phyloP scores from a whole-genome alignment of 768 basidiomycete species.

The Gyrodon lividus region DNA sequence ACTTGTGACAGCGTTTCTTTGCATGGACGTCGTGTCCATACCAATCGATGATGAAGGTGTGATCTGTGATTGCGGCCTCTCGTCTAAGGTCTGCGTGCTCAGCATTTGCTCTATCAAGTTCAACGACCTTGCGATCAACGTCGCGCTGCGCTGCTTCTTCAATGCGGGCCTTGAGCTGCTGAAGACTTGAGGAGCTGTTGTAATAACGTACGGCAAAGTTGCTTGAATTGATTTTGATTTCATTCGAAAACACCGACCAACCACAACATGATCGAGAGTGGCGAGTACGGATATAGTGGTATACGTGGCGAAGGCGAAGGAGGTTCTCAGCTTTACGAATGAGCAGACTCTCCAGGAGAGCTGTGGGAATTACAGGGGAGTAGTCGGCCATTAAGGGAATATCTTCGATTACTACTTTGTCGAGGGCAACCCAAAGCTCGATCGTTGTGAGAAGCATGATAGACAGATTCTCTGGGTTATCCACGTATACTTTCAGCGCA shows the following conservation, averaged over 20 bases:
- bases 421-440: slow-evolving; percentile 41
- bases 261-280: slow-evolving; percentile 10
- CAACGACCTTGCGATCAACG: slow-evolving; percentile 22
- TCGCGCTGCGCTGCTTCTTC: slow-evolving; percentile 22
- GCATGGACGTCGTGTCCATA: slow-evolving; percentile 1
- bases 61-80: slow-evolving; percentile 5
- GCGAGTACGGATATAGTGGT: slow-evolving; percentile 35
- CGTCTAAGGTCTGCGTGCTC: slow-evolving; percentile 17
- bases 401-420: slow-evolving; percentile 18
- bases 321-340: slow-evolving; percentile 30
- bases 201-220: slow-evolving; percentile 41
- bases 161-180: slow-evolving; percentile 29
- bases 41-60: neutral
- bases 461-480: slow-evolving; percentile 40
- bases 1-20: slow-evolving; percentile 28
- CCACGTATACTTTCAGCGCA: slow-evolving; percentile 26
- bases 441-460: slow-evolving; percentile 40
- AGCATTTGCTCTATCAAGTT: slow-evolving; percentile 27
- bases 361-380: slow-evolving; percentile 32
- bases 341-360: slow-evolving; percentile 27
- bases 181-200: slow-evolving; percentile 18
- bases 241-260: slow-evolving; percentile 36
- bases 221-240: neutral
- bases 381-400: slow-evolving; percentile 31
- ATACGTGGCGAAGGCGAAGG: slow-evolving; percentile 24